Conservation (phyloP, 2,329 filamentous ascomycete species). For the Lasiodiplodia sp. region DNA sequence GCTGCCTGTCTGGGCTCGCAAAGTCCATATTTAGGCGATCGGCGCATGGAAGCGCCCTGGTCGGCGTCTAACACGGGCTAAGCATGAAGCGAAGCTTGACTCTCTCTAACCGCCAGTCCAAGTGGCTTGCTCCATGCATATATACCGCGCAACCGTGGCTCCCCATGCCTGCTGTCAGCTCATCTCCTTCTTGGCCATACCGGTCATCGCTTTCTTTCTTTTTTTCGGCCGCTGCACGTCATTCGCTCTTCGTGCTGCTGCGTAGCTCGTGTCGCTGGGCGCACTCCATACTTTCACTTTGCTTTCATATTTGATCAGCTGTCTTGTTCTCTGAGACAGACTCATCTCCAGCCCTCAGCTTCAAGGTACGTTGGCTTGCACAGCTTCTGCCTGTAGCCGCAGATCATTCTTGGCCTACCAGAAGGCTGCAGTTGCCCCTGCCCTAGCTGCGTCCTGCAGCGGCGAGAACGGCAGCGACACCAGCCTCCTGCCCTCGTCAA, state of each 20-base stretch:
- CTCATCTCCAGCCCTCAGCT: background rate
- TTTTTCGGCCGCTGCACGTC: background rate
- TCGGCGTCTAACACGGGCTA: background rate
- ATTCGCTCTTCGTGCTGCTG: background rate
- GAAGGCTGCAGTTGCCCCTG: constrained; percentile 24
- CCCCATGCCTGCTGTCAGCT: background rate
- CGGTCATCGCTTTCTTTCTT: background rate
- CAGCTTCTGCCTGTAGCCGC: background rate
- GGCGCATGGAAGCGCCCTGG: constrained; percentile 9
- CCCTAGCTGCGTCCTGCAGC: background rate
- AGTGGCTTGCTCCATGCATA: constrained; percentile 8
- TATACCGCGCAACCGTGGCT: background rate
- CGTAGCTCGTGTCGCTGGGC: constrained; percentile 2
- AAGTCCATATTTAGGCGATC: constrained; percentile 17
- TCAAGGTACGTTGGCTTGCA: constrained; percentile 1
- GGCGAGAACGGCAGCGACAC: background rate
- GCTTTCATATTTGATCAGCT: background rate
- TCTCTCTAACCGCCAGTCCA: constrained; percentile 14
- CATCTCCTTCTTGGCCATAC: background rate
- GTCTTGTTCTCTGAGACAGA: background rate
- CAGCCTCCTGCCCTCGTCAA: background rate
- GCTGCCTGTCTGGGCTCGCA: constrained; percentile 3
- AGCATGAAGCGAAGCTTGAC: constrained; percentile 22
- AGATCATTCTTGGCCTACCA: constrained; percentile 4
- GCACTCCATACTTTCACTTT: background rate